Conservation (phyloP, 805 yeast species). For the Barnettozyma wickerhamii region DNA sequence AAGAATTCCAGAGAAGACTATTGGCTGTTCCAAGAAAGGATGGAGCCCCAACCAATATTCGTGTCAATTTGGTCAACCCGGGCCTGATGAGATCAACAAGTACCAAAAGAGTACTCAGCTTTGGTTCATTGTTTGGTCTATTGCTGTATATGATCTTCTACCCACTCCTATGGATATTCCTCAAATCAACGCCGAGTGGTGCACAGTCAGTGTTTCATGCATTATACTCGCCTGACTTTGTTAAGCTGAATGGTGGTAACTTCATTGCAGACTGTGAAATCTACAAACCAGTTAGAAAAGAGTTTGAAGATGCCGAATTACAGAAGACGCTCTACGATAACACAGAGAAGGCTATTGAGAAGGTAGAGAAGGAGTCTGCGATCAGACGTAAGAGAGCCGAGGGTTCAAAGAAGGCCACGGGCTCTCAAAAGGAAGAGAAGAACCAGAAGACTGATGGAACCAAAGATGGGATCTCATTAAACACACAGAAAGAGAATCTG, state of each 20-base stretch:
- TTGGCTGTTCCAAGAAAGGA: conserved; percentile 61
- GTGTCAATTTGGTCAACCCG: conserved; percentile 79
- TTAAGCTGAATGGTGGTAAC: conserved; percentile 57
- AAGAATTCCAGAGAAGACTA: conserved; percentile 69
- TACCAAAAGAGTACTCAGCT: conserved; percentile 68
- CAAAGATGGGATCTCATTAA: background rate
- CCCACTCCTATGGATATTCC: conserved; percentile 80
- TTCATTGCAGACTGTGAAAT: conserved; percentile 70
- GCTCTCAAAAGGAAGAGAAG: conserved; percentile 14
- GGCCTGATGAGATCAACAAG: conserved; percentile 89
- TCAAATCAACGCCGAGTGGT: conserved; percentile 75
- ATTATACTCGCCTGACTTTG: conserved; percentile 65
- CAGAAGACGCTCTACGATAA: conserved; percentile 57
- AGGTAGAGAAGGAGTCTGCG: conserved; percentile 69
- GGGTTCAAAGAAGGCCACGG: background rate
- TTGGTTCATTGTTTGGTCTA: conserved; percentile 67
- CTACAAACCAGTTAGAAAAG: conserved; percentile 53
- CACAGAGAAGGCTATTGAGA: conserved; percentile 54
- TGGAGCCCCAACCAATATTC: conserved; percentile 63
- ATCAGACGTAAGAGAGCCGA: conserved; percentile 49
- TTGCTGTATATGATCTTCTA: conserved; percentile 61
- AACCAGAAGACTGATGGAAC: conserved; percentile 1
- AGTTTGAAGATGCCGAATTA: conserved; percentile 55
- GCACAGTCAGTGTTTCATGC: conserved; percentile 74
- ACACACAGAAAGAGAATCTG: background rate